These are phyloP conservation scores for Lasiodiplodia citricola DNA, from an alignment of 2,329 filamentous ascomycete species.

Conservation along the genomic window DNA sequence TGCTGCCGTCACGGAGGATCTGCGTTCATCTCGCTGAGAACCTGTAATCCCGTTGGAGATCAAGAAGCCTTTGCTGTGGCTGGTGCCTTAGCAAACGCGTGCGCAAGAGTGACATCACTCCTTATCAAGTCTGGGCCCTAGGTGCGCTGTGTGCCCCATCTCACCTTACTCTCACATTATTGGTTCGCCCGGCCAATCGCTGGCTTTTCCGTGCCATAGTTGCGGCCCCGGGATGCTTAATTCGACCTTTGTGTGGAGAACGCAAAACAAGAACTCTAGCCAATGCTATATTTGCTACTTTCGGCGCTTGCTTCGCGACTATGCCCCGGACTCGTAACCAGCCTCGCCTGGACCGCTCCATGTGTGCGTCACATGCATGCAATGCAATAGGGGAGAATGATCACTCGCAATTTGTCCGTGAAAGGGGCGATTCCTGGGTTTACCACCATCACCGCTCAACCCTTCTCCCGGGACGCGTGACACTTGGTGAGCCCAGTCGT, in stretches of 20 bases:
- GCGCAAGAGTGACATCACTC: conserved; percentile 5
- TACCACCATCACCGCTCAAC: background rate
- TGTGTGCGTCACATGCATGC: background rate
- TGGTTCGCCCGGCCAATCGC: background rate
- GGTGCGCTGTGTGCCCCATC: background rate
- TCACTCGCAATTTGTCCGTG: background rate
- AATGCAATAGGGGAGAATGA: background rate
- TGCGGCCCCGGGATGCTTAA: conserved; percentile 9
- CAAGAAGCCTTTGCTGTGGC: background rate
- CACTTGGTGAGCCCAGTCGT: background rate
- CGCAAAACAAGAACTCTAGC: background rate
- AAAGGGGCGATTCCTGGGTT: background rate
- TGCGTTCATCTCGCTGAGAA: background rate
- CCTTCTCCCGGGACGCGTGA: background rate
- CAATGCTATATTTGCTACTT: background rate
- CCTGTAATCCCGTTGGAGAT: background rate
- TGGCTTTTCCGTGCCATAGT: background rate
- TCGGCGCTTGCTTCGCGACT: background rate
- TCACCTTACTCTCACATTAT: background rate
- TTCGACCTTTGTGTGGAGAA: background rate
- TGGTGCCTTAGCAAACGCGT: background rate
- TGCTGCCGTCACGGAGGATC: background rate
- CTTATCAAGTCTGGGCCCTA: background rate
- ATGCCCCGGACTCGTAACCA: background rate
- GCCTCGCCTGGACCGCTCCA: background rate